Conservation (phyloP, 1,139 yeast species). For the Kluyveromyces sp. region DNA sequence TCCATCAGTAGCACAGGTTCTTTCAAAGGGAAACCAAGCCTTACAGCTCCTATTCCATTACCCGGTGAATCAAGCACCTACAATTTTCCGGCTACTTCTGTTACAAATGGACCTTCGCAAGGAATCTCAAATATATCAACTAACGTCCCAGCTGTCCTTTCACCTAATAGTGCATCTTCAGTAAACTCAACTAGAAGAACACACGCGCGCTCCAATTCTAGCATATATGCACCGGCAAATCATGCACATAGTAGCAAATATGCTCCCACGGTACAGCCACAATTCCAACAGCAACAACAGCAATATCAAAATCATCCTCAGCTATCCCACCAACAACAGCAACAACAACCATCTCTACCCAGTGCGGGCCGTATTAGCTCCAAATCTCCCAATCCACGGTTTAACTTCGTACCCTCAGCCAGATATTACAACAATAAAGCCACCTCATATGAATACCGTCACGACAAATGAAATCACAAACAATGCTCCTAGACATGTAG, state of each 20-base stretch:
- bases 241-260: conserved; percentile 29
- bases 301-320: neutral
- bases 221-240: conserved; percentile 27
- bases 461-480: neutral
- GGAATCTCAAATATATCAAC: neutral
- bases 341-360: conserved; percentile 1
- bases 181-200: conserved; percentile 9
- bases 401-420: too few species aligned
- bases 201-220: conserved; percentile 27
- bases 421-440: neutral
- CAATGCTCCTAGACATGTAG: conserved; percentile 5
- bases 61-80: neutral
- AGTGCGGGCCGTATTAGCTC: neutral
- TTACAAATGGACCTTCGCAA: too few species aligned
- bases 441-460: neutral
- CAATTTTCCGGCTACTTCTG: neutral
- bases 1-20: neutral
- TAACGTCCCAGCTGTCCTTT: conserved; percentile 9
- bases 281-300: conserved; percentile 16
- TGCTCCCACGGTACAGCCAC: conserved; percentile 36
- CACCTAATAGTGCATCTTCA: conserved; percentile 6
- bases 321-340: neutral
- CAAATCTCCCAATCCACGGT: neutral
- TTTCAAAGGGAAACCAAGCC: neutral
- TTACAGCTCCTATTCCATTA: neutral